Evolutionary conservation across 129 eudicot genomes (phyloP), one percentile per base, ranked within the genome.

Genomic region (Arctium minus): DNA sequence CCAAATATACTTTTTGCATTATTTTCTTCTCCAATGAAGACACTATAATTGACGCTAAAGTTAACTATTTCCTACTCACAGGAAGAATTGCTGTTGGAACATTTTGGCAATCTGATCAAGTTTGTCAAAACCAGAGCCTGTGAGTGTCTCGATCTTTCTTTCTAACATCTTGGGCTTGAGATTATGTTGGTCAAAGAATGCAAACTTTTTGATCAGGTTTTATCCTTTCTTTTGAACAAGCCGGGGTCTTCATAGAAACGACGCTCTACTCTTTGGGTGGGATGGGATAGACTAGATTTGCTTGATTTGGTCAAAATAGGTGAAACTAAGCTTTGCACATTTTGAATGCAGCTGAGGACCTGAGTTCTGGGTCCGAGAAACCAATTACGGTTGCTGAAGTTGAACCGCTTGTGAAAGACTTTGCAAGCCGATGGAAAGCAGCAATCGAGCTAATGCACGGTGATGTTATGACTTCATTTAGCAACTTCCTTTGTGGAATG

Each of bases 401-500:
- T 13, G 99, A 96, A 83, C 98, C 98, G 1, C 90, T 96, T 0
- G 95, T 96, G 29, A 96, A 96, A 77, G 99, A 96, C 88, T 96
- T 96, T 79, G 98, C 84, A 13, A 82, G 98, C 40, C 85, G 99
- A 87, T 96, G 99, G 99, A 96, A 95, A 89, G 88, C 92, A 8
- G 98, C 98, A 15, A 96, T 93, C 56, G 99, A 96, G 89, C 84
- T 93, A 70, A 96, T 96, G 99, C 99, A 96, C 89, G 88, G 90
- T 72, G 98, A 93, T 15, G 99, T 96, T 6, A 96, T 96, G 27
- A 96, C 95, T 53, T 93, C 98, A 22, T 96, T 93, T 77, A 96
- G 99, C 87, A 96, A 96, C 87, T 96, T 96, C 44, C 88, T 96
- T 4, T 96, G 99, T 78, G 99, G 99, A 44, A 93, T 96, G 99